A percentile compares a stretch with the other conserved stretches of the same genome.
Evolutionary conservation across 2,329 filamentous ascomycete genomes (phyloP).

Genomic region (Phyllosticta capitalensis): DNA sequence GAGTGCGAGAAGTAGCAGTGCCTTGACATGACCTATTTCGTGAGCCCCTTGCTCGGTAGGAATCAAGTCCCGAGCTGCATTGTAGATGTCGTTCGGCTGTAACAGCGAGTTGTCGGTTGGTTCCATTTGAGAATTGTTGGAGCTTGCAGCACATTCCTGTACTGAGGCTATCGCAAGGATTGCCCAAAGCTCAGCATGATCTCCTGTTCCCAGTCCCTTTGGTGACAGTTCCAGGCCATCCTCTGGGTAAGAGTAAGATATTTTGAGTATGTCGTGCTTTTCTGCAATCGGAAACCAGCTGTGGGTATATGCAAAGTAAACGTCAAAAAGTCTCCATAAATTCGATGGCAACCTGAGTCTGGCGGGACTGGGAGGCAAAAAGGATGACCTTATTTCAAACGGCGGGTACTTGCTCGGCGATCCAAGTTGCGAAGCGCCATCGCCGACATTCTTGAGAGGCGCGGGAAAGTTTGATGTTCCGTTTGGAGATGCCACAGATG

Average conservation of each 20-base stretch:
- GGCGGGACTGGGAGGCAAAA: neutral
- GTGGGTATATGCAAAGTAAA: constrained; percentile 68
- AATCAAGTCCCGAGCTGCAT: constrained; percentile 21
- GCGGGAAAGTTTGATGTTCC: neutral
- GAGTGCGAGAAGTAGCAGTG: constrained; percentile 44
- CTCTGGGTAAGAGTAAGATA: constrained; percentile 46
- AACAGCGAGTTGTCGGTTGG: constrained; percentile 6
- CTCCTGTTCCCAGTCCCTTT: constrained; percentile 21
- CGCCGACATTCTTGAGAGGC: neutral
- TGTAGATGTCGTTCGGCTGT: constrained; percentile 19
- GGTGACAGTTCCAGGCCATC: constrained; percentile 26
- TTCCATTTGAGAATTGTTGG: neutral
- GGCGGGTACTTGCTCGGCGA: neutral
- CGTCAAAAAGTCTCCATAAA: constrained; percentile 55
- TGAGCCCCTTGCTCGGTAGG: constrained; percentile 23
- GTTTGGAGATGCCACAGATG: neutral
- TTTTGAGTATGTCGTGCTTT: constrained; percentile 51
- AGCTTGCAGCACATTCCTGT: constrained; percentile 16
- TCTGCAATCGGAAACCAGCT: constrained; percentile 68
- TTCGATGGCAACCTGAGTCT: constrained; percentile 39
- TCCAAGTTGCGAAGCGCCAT: neutral
- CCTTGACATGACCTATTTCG: constrained; percentile 32
- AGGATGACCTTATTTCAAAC: neutral
- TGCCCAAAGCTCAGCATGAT: constrained; percentile 38
- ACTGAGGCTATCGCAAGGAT: constrained; percentile 33